phyloP scores from a whole-genome alignment of 139 green algal species.

The Chlamydomonas schloesseri region DNA sequence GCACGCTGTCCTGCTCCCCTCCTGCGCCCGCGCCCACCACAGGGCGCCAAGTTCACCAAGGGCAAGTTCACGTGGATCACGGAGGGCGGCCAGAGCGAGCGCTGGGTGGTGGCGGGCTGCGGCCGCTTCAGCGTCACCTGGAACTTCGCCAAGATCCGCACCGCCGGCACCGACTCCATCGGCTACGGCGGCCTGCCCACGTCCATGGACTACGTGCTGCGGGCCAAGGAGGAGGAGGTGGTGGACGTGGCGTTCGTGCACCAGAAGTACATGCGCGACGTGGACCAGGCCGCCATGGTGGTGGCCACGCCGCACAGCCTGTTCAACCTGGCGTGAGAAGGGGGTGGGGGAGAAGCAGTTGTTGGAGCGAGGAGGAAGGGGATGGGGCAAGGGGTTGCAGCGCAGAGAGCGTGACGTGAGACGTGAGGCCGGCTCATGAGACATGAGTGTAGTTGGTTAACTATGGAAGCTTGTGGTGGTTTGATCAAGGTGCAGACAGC shows the following conservation, averaged over 20 bases:
- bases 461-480: too few species aligned
- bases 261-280: constrained; percentile 59
- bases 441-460: too few species aligned
- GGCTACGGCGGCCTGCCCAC: constrained; percentile 86
- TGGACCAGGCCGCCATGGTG: constrained; percentile 47
- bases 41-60: constrained; percentile 19
- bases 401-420: too few species aligned
- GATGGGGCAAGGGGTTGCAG: background rate
- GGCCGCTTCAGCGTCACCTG: constrained; percentile 85
- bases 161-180: constrained; percentile 33
- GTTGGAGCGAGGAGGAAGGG: background rate
- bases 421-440: background rate
- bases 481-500: too few species aligned
- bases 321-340: constrained; percentile 53
- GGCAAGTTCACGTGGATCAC: constrained; percentile 85
- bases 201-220: constrained; percentile 86
- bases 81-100: constrained; percentile 81
- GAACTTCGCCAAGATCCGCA: constrained; percentile 80
- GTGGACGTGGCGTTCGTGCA: constrained; percentile 87
- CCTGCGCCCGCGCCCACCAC: background rate
- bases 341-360: background rate
- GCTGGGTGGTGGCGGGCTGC: constrained; percentile 87
- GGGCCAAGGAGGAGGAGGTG: constrained; percentile 82
- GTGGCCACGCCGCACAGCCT: constrained; percentile 70
- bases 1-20: background rate